A percentile compares a stretch with the other conserved stretches of the same genome.
phyloP scores from a whole-genome alignment of 2,329 filamentous ascomycete genomes.

The Diaporthe sp. region DNA sequence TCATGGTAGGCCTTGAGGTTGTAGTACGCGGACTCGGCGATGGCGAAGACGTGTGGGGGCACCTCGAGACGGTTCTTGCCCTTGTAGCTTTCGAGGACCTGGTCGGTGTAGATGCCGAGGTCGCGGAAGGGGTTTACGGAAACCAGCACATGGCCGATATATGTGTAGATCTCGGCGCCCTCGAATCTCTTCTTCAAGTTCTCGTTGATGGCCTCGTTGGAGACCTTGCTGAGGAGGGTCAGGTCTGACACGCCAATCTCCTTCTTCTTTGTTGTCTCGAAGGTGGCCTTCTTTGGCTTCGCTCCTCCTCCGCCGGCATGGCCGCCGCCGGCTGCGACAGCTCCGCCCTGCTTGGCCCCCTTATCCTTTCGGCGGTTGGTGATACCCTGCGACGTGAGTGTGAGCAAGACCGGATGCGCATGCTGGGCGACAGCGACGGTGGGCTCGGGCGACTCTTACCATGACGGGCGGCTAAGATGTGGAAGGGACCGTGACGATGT shows the following conservation, averaged over 20 bases:
- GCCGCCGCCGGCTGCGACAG: constrained; percentile 55
- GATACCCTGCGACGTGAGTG: constrained; percentile 55
- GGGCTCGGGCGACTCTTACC: constrained; percentile 32
- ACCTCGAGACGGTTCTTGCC: constrained; percentile 97
- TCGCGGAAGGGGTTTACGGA: constrained; percentile 99
- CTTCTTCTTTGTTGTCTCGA: constrained; percentile 98
- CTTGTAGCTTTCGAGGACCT: constrained; percentile 92
- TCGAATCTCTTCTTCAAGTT: constrained; percentile 99
- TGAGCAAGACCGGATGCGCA: constrained; percentile 29
- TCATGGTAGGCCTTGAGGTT: constrained; percentile 99
- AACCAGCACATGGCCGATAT: constrained; percentile 99
- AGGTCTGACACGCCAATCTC: constrained; percentile 98
- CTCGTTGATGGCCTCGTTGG: constrained; percentile 99
- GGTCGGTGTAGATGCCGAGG: constrained; percentile 96
- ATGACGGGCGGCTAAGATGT: constrained; percentile 32
- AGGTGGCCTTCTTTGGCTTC: constrained; percentile 94
- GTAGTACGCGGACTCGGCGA: constrained; percentile 96
- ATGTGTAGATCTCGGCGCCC: constrained; percentile 98
- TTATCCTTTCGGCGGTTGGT: constrained; percentile 64
- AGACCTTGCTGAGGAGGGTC: constrained; percentile 97
- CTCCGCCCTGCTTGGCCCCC: constrained; percentile 56
- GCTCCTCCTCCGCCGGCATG: constrained; percentile 57
- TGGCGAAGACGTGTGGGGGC: constrained; percentile 96
- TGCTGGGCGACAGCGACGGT: neutral
- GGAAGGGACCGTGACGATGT: constrained; percentile 14